Conservation (phyloP, 371 early-diverging fungal species). For the Chytridium lagenaria region DNA sequence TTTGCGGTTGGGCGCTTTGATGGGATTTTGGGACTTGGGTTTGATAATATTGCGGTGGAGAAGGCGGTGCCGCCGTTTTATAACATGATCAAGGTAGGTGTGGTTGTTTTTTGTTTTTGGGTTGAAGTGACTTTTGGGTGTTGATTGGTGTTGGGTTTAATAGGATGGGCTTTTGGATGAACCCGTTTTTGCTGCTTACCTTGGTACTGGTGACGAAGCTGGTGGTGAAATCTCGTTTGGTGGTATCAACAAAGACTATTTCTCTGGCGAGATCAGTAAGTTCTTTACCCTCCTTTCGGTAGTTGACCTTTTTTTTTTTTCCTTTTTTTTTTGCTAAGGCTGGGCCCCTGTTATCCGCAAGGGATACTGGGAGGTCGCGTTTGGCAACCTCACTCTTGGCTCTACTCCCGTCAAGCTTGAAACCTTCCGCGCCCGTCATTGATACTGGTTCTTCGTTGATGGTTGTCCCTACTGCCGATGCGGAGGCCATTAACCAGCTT, state of each 20-base stretch:
- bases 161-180: slow-evolving; percentile 71
- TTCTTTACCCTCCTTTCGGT: too few relatives aligned
- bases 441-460: slow-evolving; percentile 74
- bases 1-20: slow-evolving; percentile 89
- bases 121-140: neutral
- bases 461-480: slow-evolving; percentile 72
- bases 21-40: slow-evolving; percentile 88
- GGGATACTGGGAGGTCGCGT: slow-evolving; percentile 93
- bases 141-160: neutral
- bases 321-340: slow-evolving; percentile 21
- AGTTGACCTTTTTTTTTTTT: neutral
- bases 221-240: slow-evolving; percentile 91
- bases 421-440: slow-evolving; percentile 41
- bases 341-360: slow-evolving; percentile 86
- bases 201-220: slow-evolving; percentile 58
- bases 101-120: neutral
- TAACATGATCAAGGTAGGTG: slow-evolving; percentile 70
- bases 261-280: slow-evolving; percentile 69
- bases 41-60: slow-evolving; percentile 86
- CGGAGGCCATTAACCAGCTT: slow-evolving; percentile 81
- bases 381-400: slow-evolving; percentile 74
- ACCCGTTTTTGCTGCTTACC: slow-evolving; percentile 84
- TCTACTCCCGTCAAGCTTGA: slow-evolving; percentile 59
- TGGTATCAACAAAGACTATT: slow-evolving; percentile 73
- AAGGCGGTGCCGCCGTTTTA: slow-evolving; percentile 91